These are phyloP conservation scores for Gnomoniopsis sp. DNA, from an alignment of 2,329 filamentous ascomycete genomes.

Conservation along the genomic window DNA sequence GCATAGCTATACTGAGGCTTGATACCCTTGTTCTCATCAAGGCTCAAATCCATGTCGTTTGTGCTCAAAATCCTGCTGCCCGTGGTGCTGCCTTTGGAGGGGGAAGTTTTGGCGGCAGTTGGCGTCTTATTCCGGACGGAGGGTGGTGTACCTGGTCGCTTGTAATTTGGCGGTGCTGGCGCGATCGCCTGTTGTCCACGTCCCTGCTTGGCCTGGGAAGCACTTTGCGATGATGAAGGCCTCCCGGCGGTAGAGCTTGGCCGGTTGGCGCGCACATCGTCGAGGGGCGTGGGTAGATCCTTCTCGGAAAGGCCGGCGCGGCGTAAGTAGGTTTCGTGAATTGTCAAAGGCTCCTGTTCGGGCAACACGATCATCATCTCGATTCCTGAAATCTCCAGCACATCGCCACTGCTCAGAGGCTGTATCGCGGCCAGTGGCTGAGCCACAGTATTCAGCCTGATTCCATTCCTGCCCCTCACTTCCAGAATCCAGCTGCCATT, in stretches of 20 bases:
- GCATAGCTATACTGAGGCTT: constrained; percentile 97
- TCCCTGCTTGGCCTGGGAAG: constrained; percentile 21
- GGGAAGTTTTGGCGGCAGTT: constrained; percentile 34
- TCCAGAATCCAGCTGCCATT: constrained; percentile 75
- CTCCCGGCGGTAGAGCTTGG: constrained; percentile 21
- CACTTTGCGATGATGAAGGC: constrained; percentile 25
- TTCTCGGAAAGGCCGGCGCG: constrained; percentile 54
- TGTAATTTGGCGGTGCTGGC: constrained; percentile 58
- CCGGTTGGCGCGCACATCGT: constrained; percentile 7
- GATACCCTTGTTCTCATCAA: constrained; percentile 81
- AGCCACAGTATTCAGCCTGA: constrained; percentile 73
- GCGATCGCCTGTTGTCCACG: constrained; percentile 48
- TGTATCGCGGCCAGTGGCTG: constrained; percentile 66
- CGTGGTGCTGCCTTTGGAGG: constrained; percentile 29
- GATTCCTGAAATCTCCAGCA: constrained; percentile 86
- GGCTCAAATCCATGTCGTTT: constrained; percentile 69
- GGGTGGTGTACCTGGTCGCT: constrained; percentile 58
- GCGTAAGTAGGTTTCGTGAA: constrained; percentile 67
- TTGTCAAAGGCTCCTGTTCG: constrained; percentile 61
- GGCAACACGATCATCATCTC: constrained; percentile 99
- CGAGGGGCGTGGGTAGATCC: constrained; percentile 21
- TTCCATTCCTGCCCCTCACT: constrained; percentile 88
- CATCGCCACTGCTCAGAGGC: constrained; percentile 76
- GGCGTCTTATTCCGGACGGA: constrained; percentile 37
- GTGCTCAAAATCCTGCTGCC: constrained; percentile 45